These are phyloP conservation scores for Euphorbia tirucalli DNA, from an alignment of 345 rosid species.

Conservation along the genomic window DNA sequence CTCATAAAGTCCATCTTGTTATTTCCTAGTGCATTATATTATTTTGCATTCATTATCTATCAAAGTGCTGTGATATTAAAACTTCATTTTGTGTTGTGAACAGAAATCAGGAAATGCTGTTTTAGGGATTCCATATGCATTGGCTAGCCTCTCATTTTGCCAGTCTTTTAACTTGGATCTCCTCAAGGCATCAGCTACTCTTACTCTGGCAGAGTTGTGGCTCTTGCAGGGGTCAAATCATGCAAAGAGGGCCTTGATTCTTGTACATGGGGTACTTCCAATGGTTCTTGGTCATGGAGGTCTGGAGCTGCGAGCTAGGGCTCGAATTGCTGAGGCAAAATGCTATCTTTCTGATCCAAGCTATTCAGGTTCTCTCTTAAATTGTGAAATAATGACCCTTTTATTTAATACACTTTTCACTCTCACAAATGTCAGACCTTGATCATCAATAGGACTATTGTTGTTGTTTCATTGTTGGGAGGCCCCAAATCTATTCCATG, in stretches of 20 bases:
- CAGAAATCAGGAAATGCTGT: slow-evolving; percentile 98
- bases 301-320: slow-evolving; percentile 87
- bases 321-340: slow-evolving; percentile 83
- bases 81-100: slow-evolving; percentile 15
- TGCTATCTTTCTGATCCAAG: slow-evolving; percentile 82
- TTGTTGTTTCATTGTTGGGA: background rate
- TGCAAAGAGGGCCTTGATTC: slow-evolving; percentile 71
- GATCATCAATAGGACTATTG: background rate
- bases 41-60: background rate
- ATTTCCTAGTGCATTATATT: background rate
- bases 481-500: too few species aligned
- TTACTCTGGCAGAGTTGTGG: slow-evolving; percentile 93
- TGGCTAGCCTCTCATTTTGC: slow-evolving; percentile 93
- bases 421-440: background rate
- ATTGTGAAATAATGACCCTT: background rate
- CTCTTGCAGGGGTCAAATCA: slow-evolving; percentile 77
- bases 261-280: slow-evolving; percentile 73
- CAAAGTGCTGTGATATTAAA: slow-evolving; percentile 7
- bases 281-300: slow-evolving; percentile 97
- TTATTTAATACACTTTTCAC: background rate
- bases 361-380: slow-evolving; percentile 56
- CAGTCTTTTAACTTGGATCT: slow-evolving; percentile 96
- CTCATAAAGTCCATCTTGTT: background rate
- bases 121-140: slow-evolving; percentile 85
- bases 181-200: slow-evolving; percentile 89